phyloP scores from a whole-genome alignment of 805 yeast genomes.

The Candida ipomoeae region DNA sequence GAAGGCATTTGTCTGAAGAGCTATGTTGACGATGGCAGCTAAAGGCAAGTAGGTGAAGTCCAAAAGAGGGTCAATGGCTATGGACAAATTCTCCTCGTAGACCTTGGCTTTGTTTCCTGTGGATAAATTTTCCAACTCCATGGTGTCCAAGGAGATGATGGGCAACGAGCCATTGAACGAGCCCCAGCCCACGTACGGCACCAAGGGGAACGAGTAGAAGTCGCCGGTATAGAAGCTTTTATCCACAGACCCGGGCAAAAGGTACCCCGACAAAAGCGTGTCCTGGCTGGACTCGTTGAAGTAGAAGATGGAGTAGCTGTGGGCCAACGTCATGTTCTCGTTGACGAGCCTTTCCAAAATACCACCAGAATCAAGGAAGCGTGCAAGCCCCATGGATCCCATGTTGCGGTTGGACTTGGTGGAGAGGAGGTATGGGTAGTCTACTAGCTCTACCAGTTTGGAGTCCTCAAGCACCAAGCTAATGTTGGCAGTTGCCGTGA shows the following conservation, averaged over 20 bases:
- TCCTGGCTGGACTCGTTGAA: constrained; percentile 18
- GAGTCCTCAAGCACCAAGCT: constrained; percentile 8
- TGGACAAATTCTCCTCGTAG: constrained; percentile 42
- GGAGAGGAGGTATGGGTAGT: constrained; percentile 29
- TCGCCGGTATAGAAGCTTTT: constrained; percentile 42
- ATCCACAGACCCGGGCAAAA: constrained; percentile 61
- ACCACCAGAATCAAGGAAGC: constrained; percentile 24
- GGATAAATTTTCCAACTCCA: constrained; percentile 23
- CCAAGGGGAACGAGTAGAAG: constrained; percentile 45
- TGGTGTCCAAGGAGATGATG: constrained; percentile 24
- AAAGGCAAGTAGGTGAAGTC: constrained; percentile 50
- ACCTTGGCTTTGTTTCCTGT: constrained; percentile 36
- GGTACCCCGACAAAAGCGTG: constrained; percentile 22
- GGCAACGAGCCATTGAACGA: constrained; percentile 22
- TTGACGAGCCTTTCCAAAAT: constrained; percentile 22
- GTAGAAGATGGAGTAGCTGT: constrained; percentile 32
- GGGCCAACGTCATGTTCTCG: constrained; percentile 22
- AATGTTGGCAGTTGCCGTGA: constrained; percentile 23
- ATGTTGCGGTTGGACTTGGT: constrained; percentile 18
- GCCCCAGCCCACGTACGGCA: constrained; percentile 33
- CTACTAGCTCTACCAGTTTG: constrained; percentile 12
- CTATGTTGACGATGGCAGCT: constrained; percentile 53
- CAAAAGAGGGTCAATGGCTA: constrained; percentile 55
- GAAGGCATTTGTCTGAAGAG: constrained; percentile 66
- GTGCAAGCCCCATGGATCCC: constrained; percentile 39